Conservation (phyloP, 2,329 filamentous ascomycete species). For the Xylariaceae sp. region DNA sequence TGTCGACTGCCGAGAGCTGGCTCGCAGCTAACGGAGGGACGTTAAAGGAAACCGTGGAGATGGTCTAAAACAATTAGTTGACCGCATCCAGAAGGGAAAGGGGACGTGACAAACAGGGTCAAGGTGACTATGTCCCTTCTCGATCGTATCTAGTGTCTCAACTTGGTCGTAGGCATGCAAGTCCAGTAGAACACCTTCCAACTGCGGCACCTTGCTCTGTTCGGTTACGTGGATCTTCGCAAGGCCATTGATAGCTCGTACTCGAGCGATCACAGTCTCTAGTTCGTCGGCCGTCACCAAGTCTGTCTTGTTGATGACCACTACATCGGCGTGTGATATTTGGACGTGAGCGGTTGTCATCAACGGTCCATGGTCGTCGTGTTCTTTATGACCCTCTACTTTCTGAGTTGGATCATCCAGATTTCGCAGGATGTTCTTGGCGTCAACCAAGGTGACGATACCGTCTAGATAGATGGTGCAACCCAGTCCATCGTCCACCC, state of each 20-base stretch:
- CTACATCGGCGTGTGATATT: constrained; percentile 92
- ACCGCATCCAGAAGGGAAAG: neutral
- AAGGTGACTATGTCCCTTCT: constrained; percentile 82
- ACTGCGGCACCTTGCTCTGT: constrained; percentile 69
- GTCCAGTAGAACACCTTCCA: constrained; percentile 84
- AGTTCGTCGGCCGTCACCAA: constrained; percentile 69
- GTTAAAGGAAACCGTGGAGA: constrained; percentile 73
- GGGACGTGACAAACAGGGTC: constrained; percentile 60
- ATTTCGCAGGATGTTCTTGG: constrained; percentile 80
- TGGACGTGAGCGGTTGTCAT: constrained; percentile 93
- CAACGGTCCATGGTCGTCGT: constrained; percentile 54
- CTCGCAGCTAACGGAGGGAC: constrained; percentile 54
- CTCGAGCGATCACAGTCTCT: constrained; percentile 60
- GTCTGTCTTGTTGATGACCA: constrained; percentile 92
- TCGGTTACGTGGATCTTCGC: constrained; percentile 79
- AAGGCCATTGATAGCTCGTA: constrained; percentile 81
- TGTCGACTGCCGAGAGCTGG: constrained; percentile 63
- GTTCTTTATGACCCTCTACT: constrained; percentile 47
- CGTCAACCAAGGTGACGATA: constrained; percentile 92
- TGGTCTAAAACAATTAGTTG: constrained; percentile 51
- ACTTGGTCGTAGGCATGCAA: constrained; percentile 89
- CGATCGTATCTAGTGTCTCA: constrained; percentile 62
- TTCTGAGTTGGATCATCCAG: constrained; percentile 66
- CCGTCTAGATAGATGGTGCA: constrained; percentile 96
- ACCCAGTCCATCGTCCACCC: constrained; percentile 92